These are phyloP conservation scores for Gryganskiella cystojenkinii DNA, from an alignment of 192 early-diverging fungal genomes.

Conservation along the genomic window DNA sequence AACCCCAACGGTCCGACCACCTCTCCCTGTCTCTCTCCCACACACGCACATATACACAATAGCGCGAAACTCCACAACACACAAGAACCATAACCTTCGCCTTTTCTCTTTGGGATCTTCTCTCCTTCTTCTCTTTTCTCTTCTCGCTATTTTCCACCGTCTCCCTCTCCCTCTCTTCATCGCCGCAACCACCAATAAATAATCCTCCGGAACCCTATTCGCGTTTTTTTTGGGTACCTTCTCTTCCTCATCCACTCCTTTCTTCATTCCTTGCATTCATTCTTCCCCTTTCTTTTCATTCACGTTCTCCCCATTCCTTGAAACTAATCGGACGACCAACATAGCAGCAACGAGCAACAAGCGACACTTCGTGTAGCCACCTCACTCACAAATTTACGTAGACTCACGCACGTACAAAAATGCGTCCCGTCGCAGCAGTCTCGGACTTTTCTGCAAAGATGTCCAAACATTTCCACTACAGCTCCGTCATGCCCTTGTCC, in stretches of 20 bases:
- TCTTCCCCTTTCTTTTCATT: not conserved
- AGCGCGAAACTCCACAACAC: no score
- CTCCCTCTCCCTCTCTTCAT: not conserved
- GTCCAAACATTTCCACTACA: slow-evolving; percentile 20
- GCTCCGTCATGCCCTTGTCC: slow-evolving; percentile 27
- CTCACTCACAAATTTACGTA: no score
- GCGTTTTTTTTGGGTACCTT: no score
- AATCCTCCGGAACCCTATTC: no score
- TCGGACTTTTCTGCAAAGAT: slow-evolving; percentile 26
- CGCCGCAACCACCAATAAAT: no score
- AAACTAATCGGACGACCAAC: no score
- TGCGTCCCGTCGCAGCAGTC: not conserved
- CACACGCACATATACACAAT: no score
- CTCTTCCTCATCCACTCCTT: not conserved
- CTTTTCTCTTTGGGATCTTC: not conserved
- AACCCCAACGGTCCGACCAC: no score
- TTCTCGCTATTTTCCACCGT: not conserved
- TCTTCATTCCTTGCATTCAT: not conserved
- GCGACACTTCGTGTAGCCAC: no score
- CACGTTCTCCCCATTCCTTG: not conserved
- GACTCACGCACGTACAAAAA: no score
- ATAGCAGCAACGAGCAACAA: not conserved
- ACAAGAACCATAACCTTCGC: not conserved
- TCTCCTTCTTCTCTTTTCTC: not conserved
- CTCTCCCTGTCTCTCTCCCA: no score